Evolutionary conservation across 2,329 filamentous ascomycete genomes (phyloP).

Genomic region (Fusarium brachygibbosum): DNA sequence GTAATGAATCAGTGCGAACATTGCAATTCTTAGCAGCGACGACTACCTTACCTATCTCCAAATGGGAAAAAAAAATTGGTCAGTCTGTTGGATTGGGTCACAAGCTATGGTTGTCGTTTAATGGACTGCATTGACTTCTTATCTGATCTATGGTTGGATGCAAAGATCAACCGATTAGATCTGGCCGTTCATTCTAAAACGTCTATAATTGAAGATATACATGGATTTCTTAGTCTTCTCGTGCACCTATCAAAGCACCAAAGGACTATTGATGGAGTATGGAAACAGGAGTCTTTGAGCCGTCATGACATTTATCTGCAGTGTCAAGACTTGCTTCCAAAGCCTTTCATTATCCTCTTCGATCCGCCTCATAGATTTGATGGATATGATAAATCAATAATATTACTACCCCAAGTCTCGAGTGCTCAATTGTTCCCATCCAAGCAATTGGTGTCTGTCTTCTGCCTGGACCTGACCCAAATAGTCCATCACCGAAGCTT

Average conservation of each 20-base stretch:
- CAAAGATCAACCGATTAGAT: too few species aligned
- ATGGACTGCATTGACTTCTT: background rate
- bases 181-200: background rate
- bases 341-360: background rate
- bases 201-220: background rate
- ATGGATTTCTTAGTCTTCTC: background rate
- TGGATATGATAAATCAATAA: background rate
- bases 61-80: too few species aligned
- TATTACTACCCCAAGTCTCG: background rate
- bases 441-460: slow-evolving; percentile 1
- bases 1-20: slow-evolving; percentile 21
- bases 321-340: background rate
- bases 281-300: background rate
- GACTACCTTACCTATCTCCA: too few species aligned
- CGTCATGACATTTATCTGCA: background rate
- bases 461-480: slow-evolving; percentile 32
- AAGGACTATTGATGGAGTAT: background rate
- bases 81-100: too few species aligned
- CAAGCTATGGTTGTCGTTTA: too few species aligned
- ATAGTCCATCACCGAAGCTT: slow-evolving; percentile 23
- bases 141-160: background rate
- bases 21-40: background rate
- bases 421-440: background rate
- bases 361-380: background rate
- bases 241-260: background rate